Conservation (phyloP, 495 filamentous ascomycete species). For the Trypethelium eluteriae region DNA sequence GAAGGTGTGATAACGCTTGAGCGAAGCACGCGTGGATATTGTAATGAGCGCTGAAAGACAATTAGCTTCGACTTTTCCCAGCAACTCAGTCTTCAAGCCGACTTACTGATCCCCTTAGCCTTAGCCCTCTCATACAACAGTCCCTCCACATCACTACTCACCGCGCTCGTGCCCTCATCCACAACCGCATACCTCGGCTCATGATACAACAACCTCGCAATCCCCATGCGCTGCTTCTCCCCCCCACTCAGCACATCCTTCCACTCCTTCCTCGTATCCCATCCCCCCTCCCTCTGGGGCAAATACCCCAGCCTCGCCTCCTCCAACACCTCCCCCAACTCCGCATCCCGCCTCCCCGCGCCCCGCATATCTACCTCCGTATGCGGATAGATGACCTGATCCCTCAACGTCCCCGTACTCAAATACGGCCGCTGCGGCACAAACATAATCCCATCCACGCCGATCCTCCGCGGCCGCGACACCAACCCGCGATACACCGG, state of each 20-base stretch:
- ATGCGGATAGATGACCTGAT: slow-evolving; percentile 97
- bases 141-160: slow-evolving; percentile 90
- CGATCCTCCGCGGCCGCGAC: slow-evolving; percentile 69
- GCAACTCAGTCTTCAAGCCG: not conserved
- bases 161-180: slow-evolving; percentile 91
- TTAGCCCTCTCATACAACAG: slow-evolving; percentile 87
- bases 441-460: slow-evolving; percentile 94
- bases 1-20: slow-evolving; percentile 92
- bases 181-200: slow-evolving; percentile 90
- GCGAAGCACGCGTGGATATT: slow-evolving; percentile 81
- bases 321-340: slow-evolving; percentile 68
- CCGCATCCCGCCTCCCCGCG: slow-evolving; percentile 61
- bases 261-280: slow-evolving; percentile 96
- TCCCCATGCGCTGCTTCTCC: slow-evolving; percentile 94
- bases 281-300: slow-evolving; percentile 85
- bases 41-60: slow-evolving; percentile 63
- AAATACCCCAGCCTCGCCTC: slow-evolving; percentile 81
- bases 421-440: slow-evolving; percentile 91
- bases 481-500: slow-evolving; percentile 90
- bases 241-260: slow-evolving; percentile 94
- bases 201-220: slow-evolving; percentile 87
- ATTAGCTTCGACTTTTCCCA: not conserved
- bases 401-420: slow-evolving; percentile 85
- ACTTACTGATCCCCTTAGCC: slow-evolving; percentile 79
- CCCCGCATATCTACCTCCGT: slow-evolving; percentile 90